phyloP scores from a whole-genome alignment of 768 basidiomycete genomes.

The Termitomyces sp. region DNA sequence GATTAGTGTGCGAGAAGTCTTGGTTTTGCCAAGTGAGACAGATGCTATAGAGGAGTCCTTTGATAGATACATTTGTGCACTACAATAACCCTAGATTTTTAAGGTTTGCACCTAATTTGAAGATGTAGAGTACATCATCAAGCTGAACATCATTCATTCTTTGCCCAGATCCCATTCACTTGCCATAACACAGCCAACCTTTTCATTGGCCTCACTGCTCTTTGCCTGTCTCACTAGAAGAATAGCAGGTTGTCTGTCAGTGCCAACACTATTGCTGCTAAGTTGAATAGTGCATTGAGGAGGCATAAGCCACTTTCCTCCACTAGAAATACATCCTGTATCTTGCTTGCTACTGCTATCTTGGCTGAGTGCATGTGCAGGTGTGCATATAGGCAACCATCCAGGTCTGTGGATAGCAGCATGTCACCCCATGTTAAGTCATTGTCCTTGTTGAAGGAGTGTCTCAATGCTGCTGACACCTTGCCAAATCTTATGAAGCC shows the following conservation, averaged over 20 bases:
- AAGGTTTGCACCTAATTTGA: too few species aligned
- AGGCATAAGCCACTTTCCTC: not conserved
- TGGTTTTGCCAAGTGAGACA: too few species aligned
- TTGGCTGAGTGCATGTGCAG: not conserved
- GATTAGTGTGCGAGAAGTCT: too few species aligned
- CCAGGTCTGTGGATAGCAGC: not conserved
- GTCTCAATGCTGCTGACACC: not conserved
- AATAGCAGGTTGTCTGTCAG: not conserved
- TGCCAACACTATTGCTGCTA: not conserved
- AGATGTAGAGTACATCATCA: too few species aligned
- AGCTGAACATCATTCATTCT: too few species aligned
- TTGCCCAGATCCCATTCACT: too few species aligned
- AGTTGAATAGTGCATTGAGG: not conserved
- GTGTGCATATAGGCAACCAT: not conserved
- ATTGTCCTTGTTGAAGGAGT: accelerated
- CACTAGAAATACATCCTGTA: not conserved
- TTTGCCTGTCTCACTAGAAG: not conserved
- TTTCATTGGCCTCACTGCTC: too few species aligned
- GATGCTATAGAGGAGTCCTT: too few species aligned
- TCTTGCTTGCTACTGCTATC: not conserved
- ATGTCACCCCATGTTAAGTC: not conserved
- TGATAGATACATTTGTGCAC: too few species aligned
- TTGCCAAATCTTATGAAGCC: not conserved
- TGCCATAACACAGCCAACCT: too few species aligned
- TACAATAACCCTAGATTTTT: too few species aligned